These are phyloP conservation scores for Emergomyces orientalis DNA, from an alignment of 2,329 filamentous ascomycete genomes.

Conservation along the genomic window DNA sequence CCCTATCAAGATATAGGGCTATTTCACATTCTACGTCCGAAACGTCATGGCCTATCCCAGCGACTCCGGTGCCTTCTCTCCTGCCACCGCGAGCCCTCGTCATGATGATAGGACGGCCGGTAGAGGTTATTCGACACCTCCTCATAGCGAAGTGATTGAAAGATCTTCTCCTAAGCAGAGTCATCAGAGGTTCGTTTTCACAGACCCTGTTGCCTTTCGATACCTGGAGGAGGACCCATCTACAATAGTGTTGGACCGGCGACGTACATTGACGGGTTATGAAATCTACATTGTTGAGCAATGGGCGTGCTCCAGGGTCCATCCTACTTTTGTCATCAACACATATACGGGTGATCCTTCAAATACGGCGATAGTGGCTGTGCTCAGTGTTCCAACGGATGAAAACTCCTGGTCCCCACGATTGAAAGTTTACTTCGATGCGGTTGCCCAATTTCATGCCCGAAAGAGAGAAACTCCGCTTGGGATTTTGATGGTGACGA, in stretches of 20 bases:
- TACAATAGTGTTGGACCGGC: conserved; percentile 64
- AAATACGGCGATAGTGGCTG: conserved; percentile 67
- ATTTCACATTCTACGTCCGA: not conserved
- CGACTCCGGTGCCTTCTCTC: not conserved
- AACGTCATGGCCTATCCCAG: conserved; percentile 4
- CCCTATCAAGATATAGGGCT: not conserved
- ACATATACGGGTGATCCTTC: conserved; percentile 84
- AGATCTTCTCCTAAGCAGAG: conserved; percentile 21
- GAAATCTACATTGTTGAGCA: conserved; percentile 93
- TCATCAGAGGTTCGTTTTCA: conserved; percentile 53
- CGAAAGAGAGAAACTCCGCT: conserved; percentile 70
- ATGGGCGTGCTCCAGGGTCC: conserved; percentile 87
- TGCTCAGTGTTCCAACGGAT: conserved; percentile 73
- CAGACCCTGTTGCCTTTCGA: conserved; percentile 56
- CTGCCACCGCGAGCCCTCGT: not conserved
- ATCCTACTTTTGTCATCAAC: conserved; percentile 83
- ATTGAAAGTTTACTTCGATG: conserved; percentile 74
- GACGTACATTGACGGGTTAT: conserved; percentile 65
- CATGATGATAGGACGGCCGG: not conserved
- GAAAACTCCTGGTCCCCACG: conserved; percentile 70
- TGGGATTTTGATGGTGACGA: conserved; percentile 87
- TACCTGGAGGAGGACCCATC: conserved; percentile 80
- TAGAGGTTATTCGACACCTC: conserved; percentile 18
- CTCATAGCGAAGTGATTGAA: conserved; percentile 15
- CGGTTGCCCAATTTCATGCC: conserved; percentile 76